These are phyloP conservation scores for Talaromyces stipitatus DNA, from an alignment of 495 filamentous ascomycete genomes.

Conservation along the genomic window DNA sequence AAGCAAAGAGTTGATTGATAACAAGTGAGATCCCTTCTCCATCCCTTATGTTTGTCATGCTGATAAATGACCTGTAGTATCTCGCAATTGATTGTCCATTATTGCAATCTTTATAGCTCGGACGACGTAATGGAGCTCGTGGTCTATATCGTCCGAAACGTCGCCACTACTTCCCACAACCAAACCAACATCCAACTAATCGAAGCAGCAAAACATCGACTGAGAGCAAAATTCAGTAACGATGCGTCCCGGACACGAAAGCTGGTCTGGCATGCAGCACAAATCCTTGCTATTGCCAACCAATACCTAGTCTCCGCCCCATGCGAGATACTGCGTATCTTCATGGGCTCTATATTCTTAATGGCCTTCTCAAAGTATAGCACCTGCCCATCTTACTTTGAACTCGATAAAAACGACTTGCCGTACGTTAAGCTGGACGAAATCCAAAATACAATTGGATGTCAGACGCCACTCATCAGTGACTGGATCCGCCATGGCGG, in stretches of 20 bases:
- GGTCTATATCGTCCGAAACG: constrained; percentile 1
- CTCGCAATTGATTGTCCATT: constrained; percentile 3
- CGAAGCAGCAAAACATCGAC: background rate
- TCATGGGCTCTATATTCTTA: constrained; percentile 4
- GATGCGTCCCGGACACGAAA: constrained; percentile 1
- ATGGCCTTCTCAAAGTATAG: constrained; percentile 3
- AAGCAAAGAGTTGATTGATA: constrained; percentile 4
- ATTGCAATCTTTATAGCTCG: constrained; percentile 3
- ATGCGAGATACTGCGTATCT: constrained; percentile 3
- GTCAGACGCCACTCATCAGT: background rate
- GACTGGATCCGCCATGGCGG: constrained; percentile 2
- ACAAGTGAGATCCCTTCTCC: background rate
- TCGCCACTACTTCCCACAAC: background rate
- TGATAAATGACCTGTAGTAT: background rate
- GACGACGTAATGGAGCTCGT: constrained; percentile 5
- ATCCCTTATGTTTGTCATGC: background rate
- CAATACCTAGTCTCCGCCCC: constrained; percentile 4
- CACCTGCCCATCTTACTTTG: background rate
- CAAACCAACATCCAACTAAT: background rate
- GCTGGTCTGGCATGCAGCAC: constrained; percentile 1
- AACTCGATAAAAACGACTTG: background rate
- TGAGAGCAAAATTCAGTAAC: background rate
- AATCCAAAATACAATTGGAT: background rate
- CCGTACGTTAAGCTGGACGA: background rate
- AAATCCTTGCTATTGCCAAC: constrained; percentile 2